Percentiles rank a stretch among this genome's conserved stretches.
These are phyloP conservation scores for Dipteronia dyeriana DNA, from an alignment of 345 rosid species.

Conservation along the genomic window DNA sequence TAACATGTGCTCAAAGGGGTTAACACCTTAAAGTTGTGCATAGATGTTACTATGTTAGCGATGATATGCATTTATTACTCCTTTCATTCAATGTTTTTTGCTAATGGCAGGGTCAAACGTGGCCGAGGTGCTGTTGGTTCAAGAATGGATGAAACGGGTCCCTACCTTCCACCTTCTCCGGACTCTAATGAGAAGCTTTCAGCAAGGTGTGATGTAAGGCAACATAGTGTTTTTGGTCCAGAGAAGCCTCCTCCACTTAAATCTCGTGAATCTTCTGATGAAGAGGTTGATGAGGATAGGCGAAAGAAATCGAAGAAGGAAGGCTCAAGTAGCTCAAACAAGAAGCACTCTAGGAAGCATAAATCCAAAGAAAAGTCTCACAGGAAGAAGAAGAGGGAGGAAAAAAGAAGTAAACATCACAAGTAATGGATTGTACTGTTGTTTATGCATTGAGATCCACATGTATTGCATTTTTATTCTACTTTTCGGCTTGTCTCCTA, in stretches of 20 bases:
- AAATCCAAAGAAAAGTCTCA: slow-evolving; percentile 44
- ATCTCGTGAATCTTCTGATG: slow-evolving; percentile 37
- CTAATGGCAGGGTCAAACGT: slow-evolving; percentile 60
- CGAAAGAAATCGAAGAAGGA: slow-evolving; percentile 40
- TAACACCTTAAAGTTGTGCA: neutral
- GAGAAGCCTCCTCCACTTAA: slow-evolving; percentile 44
- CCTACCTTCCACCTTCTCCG: slow-evolving; percentile 50
- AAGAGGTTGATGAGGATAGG: slow-evolving; percentile 33
- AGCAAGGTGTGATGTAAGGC: slow-evolving; percentile 25
- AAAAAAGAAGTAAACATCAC: slow-evolving; percentile 34
- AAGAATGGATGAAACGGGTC: slow-evolving; percentile 94
- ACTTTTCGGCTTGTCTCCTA: neutral
- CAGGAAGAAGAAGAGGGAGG: slow-evolving; percentile 43
- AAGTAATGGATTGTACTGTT: neutral
- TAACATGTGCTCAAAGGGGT: too few species aligned
- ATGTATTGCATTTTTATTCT: neutral
- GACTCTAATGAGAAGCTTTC: slow-evolving; percentile 35
- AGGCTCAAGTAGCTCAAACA: slow-evolving; percentile 34
- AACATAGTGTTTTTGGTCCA: slow-evolving; percentile 46
- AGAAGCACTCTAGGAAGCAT: slow-evolving; percentile 51
- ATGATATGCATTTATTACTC: neutral
- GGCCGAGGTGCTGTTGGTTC: slow-evolving; percentile 92
- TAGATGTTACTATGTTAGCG: neutral
- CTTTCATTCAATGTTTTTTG: neutral
- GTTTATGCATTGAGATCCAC: neutral